Evolutionary conservation across 2,329 filamentous ascomycete genomes (phyloP).

Genomic region (Bimuria novae-zelandiae): DNA sequence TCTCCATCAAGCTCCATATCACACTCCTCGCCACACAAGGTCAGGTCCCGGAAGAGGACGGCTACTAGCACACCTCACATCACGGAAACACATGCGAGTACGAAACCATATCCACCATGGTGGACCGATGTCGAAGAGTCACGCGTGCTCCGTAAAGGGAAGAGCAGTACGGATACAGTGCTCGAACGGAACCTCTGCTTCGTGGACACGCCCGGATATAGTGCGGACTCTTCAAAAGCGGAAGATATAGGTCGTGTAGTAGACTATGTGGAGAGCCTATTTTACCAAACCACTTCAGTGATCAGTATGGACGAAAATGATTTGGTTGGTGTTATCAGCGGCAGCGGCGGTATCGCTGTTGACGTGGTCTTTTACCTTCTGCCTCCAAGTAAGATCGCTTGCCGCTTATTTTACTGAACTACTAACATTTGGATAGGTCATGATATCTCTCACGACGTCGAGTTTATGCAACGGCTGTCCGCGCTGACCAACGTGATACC

Average conservation of each 20-base stretch:
- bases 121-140: conserved; percentile 79
- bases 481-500: conserved; percentile 83
- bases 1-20: conserved; percentile 34
- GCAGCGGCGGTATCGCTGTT: conserved; percentile 80
- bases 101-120: conserved; percentile 78
- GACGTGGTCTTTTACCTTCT: conserved; percentile 87
- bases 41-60: conserved; percentile 33
- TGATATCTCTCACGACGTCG: conserved; percentile 63
- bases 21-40: conserved; percentile 27
- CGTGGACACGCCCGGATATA: conserved; percentile 77
- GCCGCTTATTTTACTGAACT: background rate
- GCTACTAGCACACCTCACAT: conserved; percentile 32
- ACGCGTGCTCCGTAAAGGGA: conserved; percentile 59
- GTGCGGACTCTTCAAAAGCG: conserved; percentile 45
- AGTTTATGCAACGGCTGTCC: conserved; percentile 72
- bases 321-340: conserved; percentile 75
- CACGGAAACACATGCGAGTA: conserved; percentile 52
- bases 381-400: conserved; percentile 63
- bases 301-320: conserved; percentile 71
- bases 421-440: conserved; percentile 36
- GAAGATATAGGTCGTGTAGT: conserved; percentile 48
- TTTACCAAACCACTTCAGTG: conserved; percentile 67
- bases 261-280: conserved; percentile 73
- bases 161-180: conserved; percentile 75
- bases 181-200: conserved; percentile 94